Evolutionary conservation across 805 yeast genomes (phyloP).

Genomic region (Barnettozyma wickerhamii): DNA sequence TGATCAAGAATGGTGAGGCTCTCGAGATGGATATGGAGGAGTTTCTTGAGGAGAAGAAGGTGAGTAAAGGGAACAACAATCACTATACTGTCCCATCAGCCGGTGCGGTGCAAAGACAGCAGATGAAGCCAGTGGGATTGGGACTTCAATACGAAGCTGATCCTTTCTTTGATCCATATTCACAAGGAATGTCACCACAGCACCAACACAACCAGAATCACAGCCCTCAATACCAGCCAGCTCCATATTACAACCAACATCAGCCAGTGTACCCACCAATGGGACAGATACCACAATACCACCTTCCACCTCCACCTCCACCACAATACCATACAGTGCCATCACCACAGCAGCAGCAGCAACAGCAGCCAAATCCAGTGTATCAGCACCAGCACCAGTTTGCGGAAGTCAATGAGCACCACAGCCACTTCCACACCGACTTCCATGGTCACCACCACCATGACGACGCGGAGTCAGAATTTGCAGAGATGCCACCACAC

Average conservation of each 20-base stretch:
- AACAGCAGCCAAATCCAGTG: neutral
- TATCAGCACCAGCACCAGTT: neutral
- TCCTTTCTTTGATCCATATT: neutral
- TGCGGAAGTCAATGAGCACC: too few species aligned
- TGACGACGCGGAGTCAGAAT: slow-evolving; percentile 27
- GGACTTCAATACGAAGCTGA: neutral
- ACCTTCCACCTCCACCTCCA: neutral
- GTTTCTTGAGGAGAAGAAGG: too few species aligned
- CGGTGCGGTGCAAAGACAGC: neutral
- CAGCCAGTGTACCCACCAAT: slow-evolving; percentile 1
- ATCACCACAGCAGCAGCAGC: neutral
- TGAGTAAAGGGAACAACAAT: too few species aligned
- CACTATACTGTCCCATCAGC: too few species aligned
- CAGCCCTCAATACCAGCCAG: too few species aligned
- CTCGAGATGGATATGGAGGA: slow-evolving; percentile 22
- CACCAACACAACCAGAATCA: too few species aligned
- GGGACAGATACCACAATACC: slow-evolving; percentile 1
- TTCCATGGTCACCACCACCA: neutral
- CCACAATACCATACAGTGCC: neutral
- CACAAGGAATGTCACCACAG: too few species aligned
- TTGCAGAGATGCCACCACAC: slow-evolving; percentile 31
- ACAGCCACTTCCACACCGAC: neutral
- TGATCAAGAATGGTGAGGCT: slow-evolving; percentile 21
- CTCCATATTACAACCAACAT: neutral
- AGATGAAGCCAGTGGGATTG: slow-evolving; percentile 1